phyloP scores from a whole-genome alignment of 495 filamentous ascomycete species.

The Bathelium albidoporum region DNA sequence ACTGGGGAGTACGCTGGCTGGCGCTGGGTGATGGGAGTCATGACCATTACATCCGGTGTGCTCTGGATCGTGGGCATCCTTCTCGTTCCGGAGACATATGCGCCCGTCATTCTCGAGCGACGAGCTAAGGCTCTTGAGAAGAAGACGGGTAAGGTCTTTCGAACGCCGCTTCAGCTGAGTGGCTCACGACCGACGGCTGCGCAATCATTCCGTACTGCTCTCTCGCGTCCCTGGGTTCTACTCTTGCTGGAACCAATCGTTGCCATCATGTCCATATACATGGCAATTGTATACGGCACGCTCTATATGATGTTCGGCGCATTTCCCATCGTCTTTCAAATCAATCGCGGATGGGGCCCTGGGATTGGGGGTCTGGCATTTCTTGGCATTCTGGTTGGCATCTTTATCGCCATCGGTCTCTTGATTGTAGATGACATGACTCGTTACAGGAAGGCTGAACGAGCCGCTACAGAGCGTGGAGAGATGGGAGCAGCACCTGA shows the following conservation, averaged over 20 bases:
- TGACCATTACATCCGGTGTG: constrained; percentile 45
- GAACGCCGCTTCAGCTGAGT: constrained; percentile 58
- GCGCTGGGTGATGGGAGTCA: constrained; percentile 48
- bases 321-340: constrained; percentile 51
- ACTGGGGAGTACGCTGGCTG: constrained; percentile 51
- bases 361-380: constrained; percentile 49
- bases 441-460: constrained; percentile 19
- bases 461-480: no score
- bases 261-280: constrained; percentile 26
- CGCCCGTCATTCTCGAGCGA: constrained; percentile 46
- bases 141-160: constrained; percentile 53
- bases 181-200: constrained; percentile 45
- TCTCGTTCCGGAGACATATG: constrained; percentile 56
- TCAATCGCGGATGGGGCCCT: constrained; percentile 47
- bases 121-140: constrained; percentile 53
- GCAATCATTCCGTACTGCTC: constrained; percentile 50
- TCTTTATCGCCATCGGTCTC: constrained; percentile 43
- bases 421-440: constrained; percentile 21
- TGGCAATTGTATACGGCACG: constrained; percentile 36
- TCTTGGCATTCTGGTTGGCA: constrained; percentile 28
- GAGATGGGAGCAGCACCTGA: constrained; percentile 31
- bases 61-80: constrained; percentile 47
- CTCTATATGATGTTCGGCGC: constrained; percentile 47
- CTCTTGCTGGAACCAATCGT: constrained; percentile 38
- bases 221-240: constrained; percentile 50